These are phyloP conservation scores for Pichia sorboxylosa DNA, from an alignment of 1,139 yeast genomes.

Conservation along the genomic window DNA sequence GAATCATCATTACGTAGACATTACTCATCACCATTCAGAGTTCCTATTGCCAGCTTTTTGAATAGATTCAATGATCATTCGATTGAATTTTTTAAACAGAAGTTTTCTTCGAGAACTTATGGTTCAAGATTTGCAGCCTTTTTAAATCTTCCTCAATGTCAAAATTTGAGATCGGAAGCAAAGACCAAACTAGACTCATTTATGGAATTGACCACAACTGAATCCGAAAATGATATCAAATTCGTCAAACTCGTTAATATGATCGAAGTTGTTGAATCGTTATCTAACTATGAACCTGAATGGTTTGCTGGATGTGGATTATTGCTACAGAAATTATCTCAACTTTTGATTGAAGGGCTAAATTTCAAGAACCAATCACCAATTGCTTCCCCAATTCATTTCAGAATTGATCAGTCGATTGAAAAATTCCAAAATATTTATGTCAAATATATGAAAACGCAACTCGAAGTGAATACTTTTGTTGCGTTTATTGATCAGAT, in stretches of 20 bases:
- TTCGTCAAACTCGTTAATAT: slow-evolving; percentile 60
- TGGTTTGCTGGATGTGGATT: slow-evolving; percentile 55
- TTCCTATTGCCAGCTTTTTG: slow-evolving; percentile 81
- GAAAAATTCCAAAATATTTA: slow-evolving; percentile 48
- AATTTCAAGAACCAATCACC: slow-evolving; percentile 32
- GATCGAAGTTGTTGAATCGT: slow-evolving; percentile 49
- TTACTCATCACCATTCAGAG: slow-evolving; percentile 79
- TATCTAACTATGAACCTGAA: slow-evolving; percentile 39
- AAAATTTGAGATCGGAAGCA: slow-evolving; percentile 42
- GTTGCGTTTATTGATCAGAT: slow-evolving; percentile 40
- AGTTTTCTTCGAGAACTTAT: slow-evolving; percentile 54
- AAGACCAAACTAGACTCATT: slow-evolving; percentile 37
- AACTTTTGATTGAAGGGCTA: slow-evolving; percentile 35
- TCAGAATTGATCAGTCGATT: slow-evolving; percentile 67
- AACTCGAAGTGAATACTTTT: slow-evolving; percentile 27
- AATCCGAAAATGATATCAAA: slow-evolving; percentile 40
- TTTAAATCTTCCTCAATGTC: slow-evolving; percentile 48
- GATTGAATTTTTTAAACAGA: slow-evolving; percentile 55
- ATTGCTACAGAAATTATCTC: slow-evolving; percentile 27
- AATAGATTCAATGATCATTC: slow-evolving; percentile 75
- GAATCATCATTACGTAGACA: slow-evolving; percentile 82
- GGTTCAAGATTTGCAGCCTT: slow-evolving; percentile 60
- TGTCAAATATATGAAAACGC: slow-evolving; percentile 33
- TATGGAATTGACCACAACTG: slow-evolving; percentile 30
- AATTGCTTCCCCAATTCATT: slow-evolving; percentile 49